Conservation (phyloP, 148 eudicot genomes). For the Rhododendron molle region DNA sequence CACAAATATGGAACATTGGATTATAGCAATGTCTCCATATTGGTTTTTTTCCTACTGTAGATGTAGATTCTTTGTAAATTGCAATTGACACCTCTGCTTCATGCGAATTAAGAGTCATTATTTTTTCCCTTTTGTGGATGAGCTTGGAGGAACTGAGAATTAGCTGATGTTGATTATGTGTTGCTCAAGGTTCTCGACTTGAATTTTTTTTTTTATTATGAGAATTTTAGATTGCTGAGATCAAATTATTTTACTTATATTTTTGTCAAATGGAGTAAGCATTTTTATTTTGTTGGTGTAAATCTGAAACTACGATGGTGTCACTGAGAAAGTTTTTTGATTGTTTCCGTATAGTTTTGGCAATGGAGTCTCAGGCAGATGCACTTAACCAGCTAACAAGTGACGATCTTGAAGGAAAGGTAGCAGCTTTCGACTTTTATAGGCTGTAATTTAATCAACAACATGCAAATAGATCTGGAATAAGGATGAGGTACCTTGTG, state of each 20-base stretch:
- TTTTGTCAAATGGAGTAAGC: not conserved
- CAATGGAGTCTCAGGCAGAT: constrained; percentile 94
- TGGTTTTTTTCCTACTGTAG: not conserved
- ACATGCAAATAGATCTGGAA: not conserved
- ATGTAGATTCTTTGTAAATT: not conserved
- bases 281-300: not conserved
- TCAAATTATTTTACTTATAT: not conserved
- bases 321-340: constrained; percentile 2
- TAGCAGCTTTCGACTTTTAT: constrained; percentile 17
- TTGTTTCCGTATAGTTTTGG: constrained; percentile 50
- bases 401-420: constrained; percentile 98
- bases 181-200: not conserved
- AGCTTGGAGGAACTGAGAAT: not conserved
- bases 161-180: not conserved
- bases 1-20: not conserved
- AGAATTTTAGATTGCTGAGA: not conserved
- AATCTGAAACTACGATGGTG: not conserved
- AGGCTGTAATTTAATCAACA: not conserved
- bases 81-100: not conserved
- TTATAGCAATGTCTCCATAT: not conserved
- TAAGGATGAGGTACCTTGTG: not conserved
- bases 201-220: not conserved
- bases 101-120: not conserved
- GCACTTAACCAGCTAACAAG: constrained; percentile 71
- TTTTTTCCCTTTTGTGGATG: not conserved